Base-by-base conservation (phyloP, 2,329 filamentous ascomycete genomes). In the Hymenoscyphus infarciens region DNA sequence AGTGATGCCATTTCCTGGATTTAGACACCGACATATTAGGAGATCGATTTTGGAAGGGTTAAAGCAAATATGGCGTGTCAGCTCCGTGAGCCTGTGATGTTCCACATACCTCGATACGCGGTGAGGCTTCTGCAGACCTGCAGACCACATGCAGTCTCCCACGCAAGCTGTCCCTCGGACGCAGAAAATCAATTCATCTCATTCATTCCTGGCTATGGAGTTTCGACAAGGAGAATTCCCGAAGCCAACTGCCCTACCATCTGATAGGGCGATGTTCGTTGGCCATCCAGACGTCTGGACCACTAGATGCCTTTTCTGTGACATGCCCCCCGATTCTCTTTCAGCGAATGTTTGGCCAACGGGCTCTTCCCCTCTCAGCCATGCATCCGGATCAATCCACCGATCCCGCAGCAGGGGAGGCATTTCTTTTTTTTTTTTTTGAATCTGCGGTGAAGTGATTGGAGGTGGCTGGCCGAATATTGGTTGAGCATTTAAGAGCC, bases 81-180 rank as follows among this genome's bases (percentile, higher is more conserved):
- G 42, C n/a, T 13, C n/a, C n/a, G n/a, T 49, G 19, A 22, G 19
- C 42, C 25, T 49, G 10, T 42, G 39, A 42, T 42, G 39, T 42
- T 19, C 15, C 39, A 19, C 15, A 22, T 49, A 49, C 42, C 19
- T 22, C 42, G 7, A 22, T 49, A 19, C n/a, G 19, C 19, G n/a
- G 42, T 11, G 25, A 29, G 6, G 31, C 39, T 39, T 38, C 53
- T 57, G 61, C 42, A 61, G 64, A 57, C 62, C 27, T 8, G 29
- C 39, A 42, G 31, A n/a, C 38, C 25, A 27, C 58, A 61, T 64
- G 62, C 60, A 60, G 61, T 59, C 35, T 56, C 61, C 63, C 63
- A 59, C 61, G 61, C 59, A 62, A 59, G 56, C 19, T 42, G 16
- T 42, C 6, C 39, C n/a, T 42, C 39, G 39, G 15, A n/a, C n/a